Evolutionary conservation across 75 land plant genomes (phyloP).

Genomic region (Cunninghamia lanceolata): DNA sequence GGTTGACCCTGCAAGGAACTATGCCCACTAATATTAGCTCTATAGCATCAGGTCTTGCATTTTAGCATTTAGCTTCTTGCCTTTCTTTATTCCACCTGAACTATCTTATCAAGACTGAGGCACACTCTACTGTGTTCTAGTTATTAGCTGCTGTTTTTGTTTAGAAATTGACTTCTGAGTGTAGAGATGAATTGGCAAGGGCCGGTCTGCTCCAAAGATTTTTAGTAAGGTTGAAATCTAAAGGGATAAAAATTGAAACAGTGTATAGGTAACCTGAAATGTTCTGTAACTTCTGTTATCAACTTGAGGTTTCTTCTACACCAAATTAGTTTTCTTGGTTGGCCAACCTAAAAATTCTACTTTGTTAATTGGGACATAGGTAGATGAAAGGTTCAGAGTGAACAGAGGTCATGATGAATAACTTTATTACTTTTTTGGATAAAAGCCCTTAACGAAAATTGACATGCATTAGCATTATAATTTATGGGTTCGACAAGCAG

Average conservation of each 20-base stretch:
- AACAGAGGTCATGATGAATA: neutral
- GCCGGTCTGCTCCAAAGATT: neutral
- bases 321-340: neutral
- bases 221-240: neutral
- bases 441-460: neutral
- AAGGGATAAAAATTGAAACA: neutral
- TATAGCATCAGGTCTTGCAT: neutral
- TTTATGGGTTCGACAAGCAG: neutral
- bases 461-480: neutral
- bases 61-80: neutral
- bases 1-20: neutral
- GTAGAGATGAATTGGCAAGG: neutral
- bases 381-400: neutral
- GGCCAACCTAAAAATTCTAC: neutral
- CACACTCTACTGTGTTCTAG: neutral
- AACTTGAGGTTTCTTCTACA: neutral
- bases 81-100: neutral
- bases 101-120: neutral
- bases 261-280: neutral
- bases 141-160: neutral
- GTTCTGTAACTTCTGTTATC: neutral
- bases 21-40: neutral
- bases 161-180: neutral
- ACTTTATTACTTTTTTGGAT: neutral
- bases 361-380: neutral